Conservation (phyloP, 1,284 basidiomycete genomes). For the Sporisorium reilianum region DNA sequence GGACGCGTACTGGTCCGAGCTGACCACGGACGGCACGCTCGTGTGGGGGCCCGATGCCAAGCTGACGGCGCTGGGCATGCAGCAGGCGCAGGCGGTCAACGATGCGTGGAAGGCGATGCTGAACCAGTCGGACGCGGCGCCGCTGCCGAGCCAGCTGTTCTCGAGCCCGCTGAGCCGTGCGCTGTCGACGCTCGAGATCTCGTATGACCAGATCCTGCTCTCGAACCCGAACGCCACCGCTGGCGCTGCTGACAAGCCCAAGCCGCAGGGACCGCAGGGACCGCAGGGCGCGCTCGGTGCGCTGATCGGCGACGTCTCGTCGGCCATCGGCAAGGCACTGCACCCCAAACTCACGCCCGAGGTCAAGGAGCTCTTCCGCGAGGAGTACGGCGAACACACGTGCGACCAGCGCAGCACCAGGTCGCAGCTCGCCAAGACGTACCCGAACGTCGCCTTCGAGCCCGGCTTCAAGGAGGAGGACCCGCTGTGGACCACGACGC, state of each 20-base stretch:
- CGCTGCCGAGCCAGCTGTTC: conserved; percentile 39
- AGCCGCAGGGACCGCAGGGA: too few relatives aligned
- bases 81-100: conserved; percentile 50
- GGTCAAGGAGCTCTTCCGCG: conserved; percentile 43
- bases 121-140: conserved; percentile 25
- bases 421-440: conserved; percentile 22
- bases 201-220: conserved; percentile 42
- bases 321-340: neutral
- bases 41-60: conserved; percentile 52
- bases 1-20: conserved; percentile 46
- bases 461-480: conserved; percentile 28
- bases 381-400: conserved; percentile 53
- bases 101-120: conserved; percentile 38
- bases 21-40: conserved; percentile 39
- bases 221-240: conserved; percentile 19
- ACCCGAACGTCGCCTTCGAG: conserved; percentile 42
- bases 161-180: conserved; percentile 42
- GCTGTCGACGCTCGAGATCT: conserved; percentile 39
- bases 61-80: conserved; percentile 42
- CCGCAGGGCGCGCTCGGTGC: too few relatives aligned
- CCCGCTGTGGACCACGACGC: conserved; percentile 30
- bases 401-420: conserved; percentile 47
- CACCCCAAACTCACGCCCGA: conserved; percentile 2
- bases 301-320: neutral
- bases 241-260: neutral